These are phyloP conservation scores for Collybia nuda DNA, from an alignment of 768 basidiomycete species.

Conservation along the genomic window DNA sequence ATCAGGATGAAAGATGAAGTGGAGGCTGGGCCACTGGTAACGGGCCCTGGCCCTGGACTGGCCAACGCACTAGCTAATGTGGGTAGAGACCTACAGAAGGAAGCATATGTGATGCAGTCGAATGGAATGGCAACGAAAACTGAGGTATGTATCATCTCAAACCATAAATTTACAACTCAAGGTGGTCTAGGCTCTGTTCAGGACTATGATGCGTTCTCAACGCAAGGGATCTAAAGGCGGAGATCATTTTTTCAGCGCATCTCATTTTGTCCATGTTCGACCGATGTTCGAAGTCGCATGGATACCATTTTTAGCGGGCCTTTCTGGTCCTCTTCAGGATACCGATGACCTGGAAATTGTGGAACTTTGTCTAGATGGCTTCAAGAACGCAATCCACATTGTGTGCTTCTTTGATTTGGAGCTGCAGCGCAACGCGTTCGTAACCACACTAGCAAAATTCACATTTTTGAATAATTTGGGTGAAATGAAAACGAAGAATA, in stretches of 20 bases:
- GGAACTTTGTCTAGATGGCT: constrained; percentile 90
- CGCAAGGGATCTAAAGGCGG: constrained; percentile 74
- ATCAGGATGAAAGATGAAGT: constrained; percentile 99
- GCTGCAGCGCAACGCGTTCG: constrained; percentile 97
- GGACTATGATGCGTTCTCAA: constrained; percentile 88
- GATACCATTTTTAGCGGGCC: constrained; percentile 96
- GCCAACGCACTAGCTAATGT: constrained; percentile 84
- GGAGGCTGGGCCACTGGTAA: constrained; percentile 51
- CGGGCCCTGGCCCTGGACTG: constrained; percentile 63
- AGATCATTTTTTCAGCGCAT: constrained; percentile 96
- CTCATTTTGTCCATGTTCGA: constrained; percentile 92
- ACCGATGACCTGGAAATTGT: constrained; percentile 94
- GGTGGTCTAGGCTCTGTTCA: constrained; percentile 74
- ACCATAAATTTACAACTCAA: constrained; percentile 11
- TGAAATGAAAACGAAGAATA: constrained; percentile 99
- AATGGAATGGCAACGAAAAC: constrained; percentile 97
- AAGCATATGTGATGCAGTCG: constrained; percentile 93
- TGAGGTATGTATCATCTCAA: constrained; percentile 52
- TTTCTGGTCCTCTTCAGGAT: constrained; percentile 93
- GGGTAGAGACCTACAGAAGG: constrained; percentile 92
- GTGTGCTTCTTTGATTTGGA: constrained; percentile 98
- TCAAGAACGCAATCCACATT: constrained; percentile 95
- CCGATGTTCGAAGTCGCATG: constrained; percentile 99
- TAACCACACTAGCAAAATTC: constrained; percentile 94
- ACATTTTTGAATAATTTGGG: constrained; percentile 97